Conservation (phyloP, 2,329 filamentous ascomycete genomes). For the Fusarium lyarnte region DNA sequence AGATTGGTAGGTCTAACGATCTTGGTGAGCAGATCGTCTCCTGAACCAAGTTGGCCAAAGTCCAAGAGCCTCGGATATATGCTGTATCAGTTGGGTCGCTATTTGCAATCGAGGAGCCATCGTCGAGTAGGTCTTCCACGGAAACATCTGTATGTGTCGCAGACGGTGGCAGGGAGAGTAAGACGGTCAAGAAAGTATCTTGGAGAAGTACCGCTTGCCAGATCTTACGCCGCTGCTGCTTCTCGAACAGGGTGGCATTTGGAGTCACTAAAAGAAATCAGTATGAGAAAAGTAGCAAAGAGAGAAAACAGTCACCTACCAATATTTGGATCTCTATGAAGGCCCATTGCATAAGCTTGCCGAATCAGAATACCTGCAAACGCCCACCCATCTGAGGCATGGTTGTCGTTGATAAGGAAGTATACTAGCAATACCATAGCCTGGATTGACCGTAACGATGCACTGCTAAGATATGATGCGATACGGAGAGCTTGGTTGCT, state of each 20-base stretch:
- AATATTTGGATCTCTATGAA: slow-evolving; percentile 82
- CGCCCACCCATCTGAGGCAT: slow-evolving; percentile 83
- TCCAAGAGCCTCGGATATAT: slow-evolving; percentile 82
- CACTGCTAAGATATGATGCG: slow-evolving; percentile 79
- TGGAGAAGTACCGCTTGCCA: slow-evolving; percentile 86
- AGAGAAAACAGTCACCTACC: slow-evolving; percentile 50
- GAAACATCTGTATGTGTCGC: slow-evolving; percentile 83
- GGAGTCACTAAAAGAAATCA: slow-evolving; percentile 62
- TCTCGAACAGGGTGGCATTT: slow-evolving; percentile 73
- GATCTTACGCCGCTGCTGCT: slow-evolving; percentile 80
- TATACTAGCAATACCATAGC: slow-evolving; percentile 84
- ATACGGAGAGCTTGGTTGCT: slow-evolving; percentile 80
- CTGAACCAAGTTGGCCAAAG: slow-evolving; percentile 80
- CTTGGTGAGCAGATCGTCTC: slow-evolving; percentile 79
- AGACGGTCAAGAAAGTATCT: slow-evolving; percentile 82
- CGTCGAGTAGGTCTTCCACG: slow-evolving; percentile 77
- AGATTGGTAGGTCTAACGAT: slow-evolving; percentile 77
- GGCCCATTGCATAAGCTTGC: slow-evolving; percentile 82
- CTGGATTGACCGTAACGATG: slow-evolving; percentile 77
- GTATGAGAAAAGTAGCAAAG: slow-evolving; percentile 23
- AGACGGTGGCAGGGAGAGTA: slow-evolving; percentile 79
- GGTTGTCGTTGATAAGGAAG: slow-evolving; percentile 87
- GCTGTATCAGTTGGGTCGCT: slow-evolving; percentile 72
- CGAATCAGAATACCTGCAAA: slow-evolving; percentile 81
- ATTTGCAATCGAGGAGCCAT: slow-evolving; percentile 64